Conservation (phyloP, 768 basidiomycete species). For the Tulasnella sp. region DNA sequence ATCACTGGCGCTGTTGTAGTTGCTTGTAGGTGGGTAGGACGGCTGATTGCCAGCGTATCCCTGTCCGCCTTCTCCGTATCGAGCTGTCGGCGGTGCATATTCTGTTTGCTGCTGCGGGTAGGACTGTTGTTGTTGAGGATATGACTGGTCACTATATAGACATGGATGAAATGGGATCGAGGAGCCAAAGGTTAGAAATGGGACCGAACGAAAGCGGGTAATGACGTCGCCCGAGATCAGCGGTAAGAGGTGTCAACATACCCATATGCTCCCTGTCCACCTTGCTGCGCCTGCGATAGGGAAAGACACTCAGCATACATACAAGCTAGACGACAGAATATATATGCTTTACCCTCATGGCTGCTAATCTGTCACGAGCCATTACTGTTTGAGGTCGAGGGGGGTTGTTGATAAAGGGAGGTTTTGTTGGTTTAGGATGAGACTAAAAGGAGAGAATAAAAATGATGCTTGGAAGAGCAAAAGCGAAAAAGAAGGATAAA, state of each 20-base stretch:
- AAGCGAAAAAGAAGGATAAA: too few relatives aligned
- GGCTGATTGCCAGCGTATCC: background rate
- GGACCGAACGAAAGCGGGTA: background rate
- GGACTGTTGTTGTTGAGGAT: background rate
- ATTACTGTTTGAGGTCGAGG: constrained; percentile 31
- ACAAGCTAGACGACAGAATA: background rate
- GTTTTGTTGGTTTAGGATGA: background rate
- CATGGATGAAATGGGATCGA: too few relatives aligned
- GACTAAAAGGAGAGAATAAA: background rate
- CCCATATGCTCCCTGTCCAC: constrained; percentile 6
- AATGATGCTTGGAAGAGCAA: too few relatives aligned
- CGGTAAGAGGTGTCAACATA: background rate
- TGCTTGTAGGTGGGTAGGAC: background rate
- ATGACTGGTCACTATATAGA: constrained; percentile 15
- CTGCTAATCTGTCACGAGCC: constrained; percentile 80
- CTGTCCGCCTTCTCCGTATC: constrained; percentile 9
- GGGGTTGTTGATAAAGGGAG: background rate
- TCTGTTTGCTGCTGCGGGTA: constrained; percentile 1
- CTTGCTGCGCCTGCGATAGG: constrained; percentile 21
- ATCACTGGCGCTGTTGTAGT: background rate
- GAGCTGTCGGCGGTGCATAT: background rate
- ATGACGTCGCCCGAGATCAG: too few relatives aligned
- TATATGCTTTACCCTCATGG: constrained; percentile 22
- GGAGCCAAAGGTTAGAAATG: background rate
- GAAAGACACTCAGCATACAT: background rate